These are phyloP conservation scores for Backusella sp. DNA, from an alignment of 192 early-diverging fungal genomes.

Conservation along the genomic window DNA sequence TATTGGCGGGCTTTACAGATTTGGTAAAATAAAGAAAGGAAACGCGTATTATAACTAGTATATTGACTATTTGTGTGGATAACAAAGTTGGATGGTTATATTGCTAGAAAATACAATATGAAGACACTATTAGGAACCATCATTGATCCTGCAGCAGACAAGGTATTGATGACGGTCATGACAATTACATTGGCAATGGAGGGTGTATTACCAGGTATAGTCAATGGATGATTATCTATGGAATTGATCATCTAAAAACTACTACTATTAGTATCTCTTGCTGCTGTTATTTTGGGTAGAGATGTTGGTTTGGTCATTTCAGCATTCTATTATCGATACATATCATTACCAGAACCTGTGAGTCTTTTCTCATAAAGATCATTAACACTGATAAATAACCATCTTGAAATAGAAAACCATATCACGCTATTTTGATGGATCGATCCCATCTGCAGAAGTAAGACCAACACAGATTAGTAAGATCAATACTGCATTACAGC, in stretches of 20 bases:
- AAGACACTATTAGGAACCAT: conserved; percentile 86
- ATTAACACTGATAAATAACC: no score
- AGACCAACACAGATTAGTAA: conserved; percentile 87
- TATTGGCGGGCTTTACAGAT: conserved; percentile 85
- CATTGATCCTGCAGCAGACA: conserved; percentile 95
- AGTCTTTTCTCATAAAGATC: conserved; percentile 2
- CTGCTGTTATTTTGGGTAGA: conserved; percentile 80
- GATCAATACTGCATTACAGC: conserved; percentile 88
- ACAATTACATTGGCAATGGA: conserved; percentile 76
- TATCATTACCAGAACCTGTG: conserved; percentile 82
- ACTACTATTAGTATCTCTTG: conserved; percentile 58
- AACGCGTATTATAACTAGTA: not conserved
- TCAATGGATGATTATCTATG: not conserved
- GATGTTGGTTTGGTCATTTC: conserved; percentile 79
- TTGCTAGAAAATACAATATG: conserved; percentile 88
- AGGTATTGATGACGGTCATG: conserved; percentile 92
- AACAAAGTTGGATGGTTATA: conserved; percentile 81
- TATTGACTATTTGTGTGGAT: not conserved
- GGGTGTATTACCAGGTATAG: conserved; percentile 74
- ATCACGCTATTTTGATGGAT: conserved; percentile 84
- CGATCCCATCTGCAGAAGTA: conserved; percentile 90
- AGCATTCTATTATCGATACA: conserved; percentile 84
- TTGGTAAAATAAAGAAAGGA: conserved; percentile 43
- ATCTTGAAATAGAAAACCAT: conserved; percentile 64
- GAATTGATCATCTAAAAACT: no score